Conservation (phyloP, 208 protist genomes). For the Trypanosoma congolense region DNA sequence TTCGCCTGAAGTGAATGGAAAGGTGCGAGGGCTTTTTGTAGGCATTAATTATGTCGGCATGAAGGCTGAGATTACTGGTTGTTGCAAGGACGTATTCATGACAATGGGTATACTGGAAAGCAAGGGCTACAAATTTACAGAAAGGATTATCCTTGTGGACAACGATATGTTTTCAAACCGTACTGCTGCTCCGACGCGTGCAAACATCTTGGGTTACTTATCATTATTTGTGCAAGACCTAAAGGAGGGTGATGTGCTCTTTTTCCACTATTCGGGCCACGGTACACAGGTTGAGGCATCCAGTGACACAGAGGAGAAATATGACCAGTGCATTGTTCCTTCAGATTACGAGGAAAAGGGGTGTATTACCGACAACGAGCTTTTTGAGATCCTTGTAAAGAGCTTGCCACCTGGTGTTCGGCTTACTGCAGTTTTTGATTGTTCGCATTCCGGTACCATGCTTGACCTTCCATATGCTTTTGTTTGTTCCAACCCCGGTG, state of each 20-base stretch:
- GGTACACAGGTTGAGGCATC: constrained; percentile 47
- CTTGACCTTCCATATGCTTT: constrained; percentile 73
- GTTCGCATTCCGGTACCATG: constrained; percentile 86
- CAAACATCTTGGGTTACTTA: constrained; percentile 69
- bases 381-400: constrained; percentile 45
- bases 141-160: constrained; percentile 67
- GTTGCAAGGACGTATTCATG: constrained; percentile 60
- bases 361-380: constrained; percentile 72
- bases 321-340: constrained; percentile 77
- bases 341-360: constrained; percentile 49
- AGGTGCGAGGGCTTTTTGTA: constrained; percentile 48
- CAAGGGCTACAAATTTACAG: constrained; percentile 37
- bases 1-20: too few relatives aligned
- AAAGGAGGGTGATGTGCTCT: constrained; percentile 67
- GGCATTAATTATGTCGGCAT: constrained; percentile 79
- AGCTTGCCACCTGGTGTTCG: constrained; percentile 53
- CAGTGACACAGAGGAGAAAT: constrained; percentile 50
- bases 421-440: constrained; percentile 81
- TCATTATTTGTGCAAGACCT: constrained; percentile 58
- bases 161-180: constrained; percentile 37
- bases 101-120: constrained; percentile 55
- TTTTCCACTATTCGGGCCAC: constrained; percentile 83
- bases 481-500: constrained; percentile 26
- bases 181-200: constrained; percentile 40
- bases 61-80: constrained; percentile 52